These are phyloP conservation scores for Hapsidospora chrysogenum DNA, from an alignment of 495 filamentous ascomycete species.

Conservation along the genomic window DNA sequence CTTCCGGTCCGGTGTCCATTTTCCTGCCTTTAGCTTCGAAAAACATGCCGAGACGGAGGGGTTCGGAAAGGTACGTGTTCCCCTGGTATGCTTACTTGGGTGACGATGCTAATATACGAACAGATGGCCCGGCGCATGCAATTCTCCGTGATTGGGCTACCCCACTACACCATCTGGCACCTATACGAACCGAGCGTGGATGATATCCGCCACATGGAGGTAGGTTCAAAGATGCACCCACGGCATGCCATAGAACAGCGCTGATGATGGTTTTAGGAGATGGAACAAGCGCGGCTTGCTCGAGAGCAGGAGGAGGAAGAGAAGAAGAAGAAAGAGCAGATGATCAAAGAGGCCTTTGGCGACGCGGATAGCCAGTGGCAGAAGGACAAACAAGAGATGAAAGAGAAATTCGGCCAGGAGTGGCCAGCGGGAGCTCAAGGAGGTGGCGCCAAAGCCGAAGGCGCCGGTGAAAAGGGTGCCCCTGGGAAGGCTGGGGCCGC, in stretches of 20 bases:
- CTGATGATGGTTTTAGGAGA: no score
- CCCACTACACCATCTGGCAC: conserved; percentile 99
- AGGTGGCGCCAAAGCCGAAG: conserved; percentile 12
- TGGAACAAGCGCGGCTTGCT: conserved; percentile 63
- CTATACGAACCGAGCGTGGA: conserved; percentile 96
- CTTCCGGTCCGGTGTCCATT: conserved; percentile 88
- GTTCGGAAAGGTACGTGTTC: conserved; percentile 73
- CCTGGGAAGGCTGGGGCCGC: no score
- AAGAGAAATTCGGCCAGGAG: no score
- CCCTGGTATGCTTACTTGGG: conserved; percentile 8
- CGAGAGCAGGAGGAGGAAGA: conserved; percentile 61
- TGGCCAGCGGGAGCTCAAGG: conserved; percentile 40
- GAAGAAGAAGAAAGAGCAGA: conserved; percentile 42
- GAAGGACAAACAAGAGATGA: conserved; percentile 60
- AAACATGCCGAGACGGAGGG: conserved; percentile 98
- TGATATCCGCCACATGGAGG: conserved; percentile 93
- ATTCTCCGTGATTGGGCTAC: conserved; percentile 90
- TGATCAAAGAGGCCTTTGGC: conserved; percentile 56
- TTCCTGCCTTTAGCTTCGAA: conserved; percentile 97
- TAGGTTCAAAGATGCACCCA: no score
- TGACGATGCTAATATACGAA: conserved; percentile 7
- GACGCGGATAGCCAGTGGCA: conserved; percentile 61
- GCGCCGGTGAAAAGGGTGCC: no score
- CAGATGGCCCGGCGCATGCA: conserved; percentile 96
- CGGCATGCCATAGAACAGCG: no score